phyloP scores from a whole-genome alignment of 1,139 yeast genomes.

The Maudiozyma humilis region DNA sequence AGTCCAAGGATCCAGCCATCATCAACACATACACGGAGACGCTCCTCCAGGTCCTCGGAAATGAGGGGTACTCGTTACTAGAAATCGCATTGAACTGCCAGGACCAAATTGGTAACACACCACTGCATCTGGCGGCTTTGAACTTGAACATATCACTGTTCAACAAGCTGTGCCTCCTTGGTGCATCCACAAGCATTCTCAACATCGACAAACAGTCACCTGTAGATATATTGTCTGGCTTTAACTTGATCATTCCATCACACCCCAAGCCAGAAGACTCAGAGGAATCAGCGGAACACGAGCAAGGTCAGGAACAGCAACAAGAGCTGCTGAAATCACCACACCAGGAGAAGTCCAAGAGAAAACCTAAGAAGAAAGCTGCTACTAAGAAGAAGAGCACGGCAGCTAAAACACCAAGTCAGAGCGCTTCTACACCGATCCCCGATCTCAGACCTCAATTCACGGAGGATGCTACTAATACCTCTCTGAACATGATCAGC shows the following conservation, averaged over 20 bases:
- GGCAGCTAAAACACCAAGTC: not conserved
- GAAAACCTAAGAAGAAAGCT: not conserved
- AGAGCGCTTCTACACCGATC: conserved; percentile 1
- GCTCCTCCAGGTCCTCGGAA: conserved; percentile 33
- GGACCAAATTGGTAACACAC: conserved; percentile 62
- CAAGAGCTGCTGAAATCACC: not conserved
- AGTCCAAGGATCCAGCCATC: conserved; percentile 37
- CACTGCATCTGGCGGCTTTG: conserved; percentile 50
- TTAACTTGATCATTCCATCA: conserved; percentile 4
- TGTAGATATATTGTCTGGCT: conserved; percentile 28
- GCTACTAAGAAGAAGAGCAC: not conserved
- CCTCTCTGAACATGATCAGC: conserved; percentile 6
- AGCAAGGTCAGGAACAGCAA: not conserved
- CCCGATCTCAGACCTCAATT: conserved; percentile 1
- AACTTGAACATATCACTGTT: conserved; percentile 28
- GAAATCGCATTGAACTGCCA: conserved; percentile 59
- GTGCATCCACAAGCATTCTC: conserved; percentile 27
- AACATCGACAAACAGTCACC: conserved; percentile 28
- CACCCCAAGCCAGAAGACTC: not conserved
- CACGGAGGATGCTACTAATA: conserved; percentile 3
- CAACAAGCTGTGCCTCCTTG: conserved; percentile 26
- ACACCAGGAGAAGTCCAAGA: not conserved
- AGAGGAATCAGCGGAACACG: not conserved
- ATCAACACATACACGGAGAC: conserved; percentile 36
- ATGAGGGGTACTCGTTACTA: conserved; percentile 40